phyloP scores from a whole-genome alignment of 345 rosid genomes.

The Xanthoceras sorbifolium region DNA sequence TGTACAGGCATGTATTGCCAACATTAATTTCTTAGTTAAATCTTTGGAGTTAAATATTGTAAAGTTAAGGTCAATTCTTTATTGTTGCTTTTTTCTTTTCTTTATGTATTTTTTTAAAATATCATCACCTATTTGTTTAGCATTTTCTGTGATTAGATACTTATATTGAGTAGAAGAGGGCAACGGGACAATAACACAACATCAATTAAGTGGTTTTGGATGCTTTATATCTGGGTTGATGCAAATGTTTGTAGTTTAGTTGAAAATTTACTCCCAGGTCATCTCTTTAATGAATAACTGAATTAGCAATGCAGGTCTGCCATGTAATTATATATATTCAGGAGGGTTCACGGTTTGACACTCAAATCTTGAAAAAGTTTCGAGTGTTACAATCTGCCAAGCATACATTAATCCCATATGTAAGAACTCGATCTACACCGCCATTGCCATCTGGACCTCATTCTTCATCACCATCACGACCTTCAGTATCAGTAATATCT shows the following conservation, averaged over 20 bases:
- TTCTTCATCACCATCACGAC: constrained; percentile 44
- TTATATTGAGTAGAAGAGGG: neutral
- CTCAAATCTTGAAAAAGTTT: constrained; percentile 63
- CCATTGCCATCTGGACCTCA: constrained; percentile 53
- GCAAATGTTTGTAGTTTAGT: neutral
- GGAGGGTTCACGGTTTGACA: constrained; percentile 69
- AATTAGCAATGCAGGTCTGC: constrained; percentile 76
- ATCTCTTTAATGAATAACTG: constrained; percentile 24
- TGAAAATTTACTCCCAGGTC: neutral
- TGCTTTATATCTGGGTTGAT: constrained; percentile 3
- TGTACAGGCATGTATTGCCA: neutral
- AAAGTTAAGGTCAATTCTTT: neutral
- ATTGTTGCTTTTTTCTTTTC: neutral
- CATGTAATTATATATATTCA: constrained; percentile 66
- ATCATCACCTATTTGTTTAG: neutral
- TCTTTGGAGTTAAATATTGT: too few species aligned
- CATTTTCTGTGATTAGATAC: neutral
- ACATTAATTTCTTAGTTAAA: neutral
- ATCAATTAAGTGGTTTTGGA: neutral
- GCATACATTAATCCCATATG: constrained; percentile 58
- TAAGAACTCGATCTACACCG: constrained; percentile 48
- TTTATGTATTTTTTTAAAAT: neutral
- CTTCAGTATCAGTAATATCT: constrained; percentile 29
- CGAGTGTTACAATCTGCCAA: constrained; percentile 82
- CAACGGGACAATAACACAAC: neutral